Base-by-base conservation (phyloP, 2,329 filamentous ascomycete genomes). In the Clathrospora elynae region DNA sequence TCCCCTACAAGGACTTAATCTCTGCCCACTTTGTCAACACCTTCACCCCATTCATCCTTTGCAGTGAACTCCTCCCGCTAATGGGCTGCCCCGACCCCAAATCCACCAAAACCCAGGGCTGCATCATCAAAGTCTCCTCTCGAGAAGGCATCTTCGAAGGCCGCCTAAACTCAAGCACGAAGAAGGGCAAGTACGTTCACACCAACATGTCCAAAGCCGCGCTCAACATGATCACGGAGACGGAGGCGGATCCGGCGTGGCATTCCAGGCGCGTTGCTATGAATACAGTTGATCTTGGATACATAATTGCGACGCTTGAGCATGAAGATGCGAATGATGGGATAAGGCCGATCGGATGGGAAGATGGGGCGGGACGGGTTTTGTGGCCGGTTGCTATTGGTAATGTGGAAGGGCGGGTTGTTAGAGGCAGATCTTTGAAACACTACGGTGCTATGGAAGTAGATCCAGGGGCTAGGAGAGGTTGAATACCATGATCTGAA, bases 181-280 rank as follows among this genome's bases (percentile, higher is more conserved):
- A 54, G 28, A 22, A 23, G 18, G 44, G 48, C 14, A 48, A 54
- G 18, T 42, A 51, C 18, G 47, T 48, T 10, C 46, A 53, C 19
- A 49, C 49, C 20, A 50, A 55, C 34, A 53, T 50, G 37, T 50
- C 49, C 10, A 55, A 53, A 40, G 49, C 44, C 5, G 49, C 49
- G 5, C 35, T 55, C 17, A 53, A 55, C 22, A 51, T 53, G 49
- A 41, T 47, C 23, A 53, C 49, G 10, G 49, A 51, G 18, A 53
- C 49, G 2, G 45, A 49, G 29, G 42, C 40, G 3, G 49, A 49
- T 8, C 18, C 35, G 11, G 42, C 44, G n/a, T 53, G 47, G 40
- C 37, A 26, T 0, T 18, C 12, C 2, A 35, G 39, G 17, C 33
- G 33, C 12, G 23, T 51, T 19, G 46, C 44, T 5, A 46, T 53